Base-by-base conservation (phyloP, 1,139 yeast species). In the Blastobotrys aristatus region DNA sequence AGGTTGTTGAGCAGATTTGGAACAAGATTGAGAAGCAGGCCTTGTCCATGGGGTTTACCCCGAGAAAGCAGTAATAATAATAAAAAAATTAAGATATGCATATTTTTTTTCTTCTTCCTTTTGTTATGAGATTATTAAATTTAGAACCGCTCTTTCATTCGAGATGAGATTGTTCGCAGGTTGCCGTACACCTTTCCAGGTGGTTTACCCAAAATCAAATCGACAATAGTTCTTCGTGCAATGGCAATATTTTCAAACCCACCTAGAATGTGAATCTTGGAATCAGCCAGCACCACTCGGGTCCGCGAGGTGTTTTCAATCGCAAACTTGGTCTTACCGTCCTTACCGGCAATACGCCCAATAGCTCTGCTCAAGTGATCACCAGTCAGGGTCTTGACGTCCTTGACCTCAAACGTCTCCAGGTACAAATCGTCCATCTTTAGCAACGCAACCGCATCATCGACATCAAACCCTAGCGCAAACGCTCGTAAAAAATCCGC, bases 311-410 rank as follows among this genome's bases (percentile, higher is more conserved):
- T 97, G 64, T 92, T 92, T 69, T 92, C 99, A 62, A 92, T 92
- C 32, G 98, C 97, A 68, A 90, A 92, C 71, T 92, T 92, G 53
- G 98, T 92, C 70, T 90, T 90, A 63, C 99, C 99, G 65, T 92
- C 99, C 65, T 92, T 94, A 67, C 99, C 99, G 21, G 98, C 98
- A 67, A 92, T 92, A 76, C 99, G 89, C 61, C 98, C 99, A 65
- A 92, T 92, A 17, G 99, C 98, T 75, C 99, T 83, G 42, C 96
- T 84, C 67, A 92, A 76, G 77, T 92, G 98, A 69, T 92, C 98
- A 20, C 98, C 98, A 31, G 82, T 82, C 57, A 92, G 74, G 2
- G 97, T 90, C 71, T 92, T 94, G 52, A 92, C 97, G 69, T 92
- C 99, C 68, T 94, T 92, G 60, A 92, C 77, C 65, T 92, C 99